A percentile compares a stretch with the other conserved stretches of the same genome.
Evolutionary conservation across 139 green algal genomes (phyloP).

Genomic region (Picochlorum sp.): DNA sequence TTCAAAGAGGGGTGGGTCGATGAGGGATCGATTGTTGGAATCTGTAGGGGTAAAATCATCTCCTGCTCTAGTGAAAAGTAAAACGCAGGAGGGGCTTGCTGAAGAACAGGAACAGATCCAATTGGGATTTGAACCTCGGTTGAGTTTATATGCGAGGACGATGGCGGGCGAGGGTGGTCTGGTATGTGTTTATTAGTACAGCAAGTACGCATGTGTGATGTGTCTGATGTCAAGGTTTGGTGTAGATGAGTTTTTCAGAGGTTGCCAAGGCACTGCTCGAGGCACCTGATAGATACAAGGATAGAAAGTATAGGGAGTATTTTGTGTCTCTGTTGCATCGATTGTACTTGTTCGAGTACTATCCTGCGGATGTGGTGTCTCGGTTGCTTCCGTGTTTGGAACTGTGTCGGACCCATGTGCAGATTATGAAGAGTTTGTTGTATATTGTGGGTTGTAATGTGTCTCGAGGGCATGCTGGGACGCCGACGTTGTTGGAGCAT

Average conservation of each 20-base stretch:
- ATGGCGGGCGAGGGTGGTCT: too few relatives aligned
- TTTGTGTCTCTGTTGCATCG: conserved; percentile 13
- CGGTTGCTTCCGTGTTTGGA: conserved; percentile 17
- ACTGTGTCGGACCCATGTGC: conserved; percentile 12
- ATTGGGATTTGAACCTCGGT: too few relatives aligned
- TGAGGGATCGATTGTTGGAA: conserved; percentile 5
- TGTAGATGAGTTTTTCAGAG: conserved; percentile 21
- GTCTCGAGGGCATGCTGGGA: conserved; percentile 15
- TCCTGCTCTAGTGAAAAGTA: too few relatives aligned
- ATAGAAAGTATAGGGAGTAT: conserved; percentile 13
- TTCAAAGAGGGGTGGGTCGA: neutral
- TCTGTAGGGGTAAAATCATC: conserved; percentile 12
- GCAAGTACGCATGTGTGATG: too few relatives aligned
- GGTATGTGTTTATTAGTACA: too few relatives aligned
- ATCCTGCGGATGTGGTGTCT: conserved; percentile 14
- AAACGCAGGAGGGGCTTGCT: too few relatives aligned
- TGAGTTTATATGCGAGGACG: too few relatives aligned
- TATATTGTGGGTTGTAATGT: conserved; percentile 14
- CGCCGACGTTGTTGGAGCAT: conserved; percentile 29
- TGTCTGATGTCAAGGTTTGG: too few relatives aligned
- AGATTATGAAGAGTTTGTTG: conserved; percentile 16
- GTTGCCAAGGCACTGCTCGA: conserved; percentile 14
- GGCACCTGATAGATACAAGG: conserved; percentile 7
- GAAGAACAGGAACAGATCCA: too few relatives aligned
- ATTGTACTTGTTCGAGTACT: conserved; percentile 26